phyloP scores from a whole-genome alignment of 805 yeast genomes.

The Saturnispora hagleri region DNA sequence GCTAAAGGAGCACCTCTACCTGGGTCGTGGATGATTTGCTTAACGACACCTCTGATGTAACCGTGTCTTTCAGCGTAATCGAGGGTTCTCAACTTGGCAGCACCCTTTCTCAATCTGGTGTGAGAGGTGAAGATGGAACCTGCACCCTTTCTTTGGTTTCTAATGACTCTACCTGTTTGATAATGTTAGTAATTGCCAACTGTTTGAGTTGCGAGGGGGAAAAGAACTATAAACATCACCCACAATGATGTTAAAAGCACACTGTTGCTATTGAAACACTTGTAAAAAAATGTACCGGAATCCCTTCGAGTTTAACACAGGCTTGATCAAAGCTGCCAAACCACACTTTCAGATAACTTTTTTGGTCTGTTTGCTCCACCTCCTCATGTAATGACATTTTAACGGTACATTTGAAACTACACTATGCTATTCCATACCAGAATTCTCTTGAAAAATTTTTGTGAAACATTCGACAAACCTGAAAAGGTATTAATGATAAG shows the following conservation, averaged over 20 bases:
- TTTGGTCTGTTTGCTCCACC: no score
- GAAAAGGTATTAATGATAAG: no score
- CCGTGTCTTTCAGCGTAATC: constrained; percentile 99
- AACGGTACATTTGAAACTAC: no score
- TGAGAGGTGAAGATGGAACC: constrained; percentile 99
- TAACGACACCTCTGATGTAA: constrained; percentile 98
- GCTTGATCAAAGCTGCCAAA: no score
- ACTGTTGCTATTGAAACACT: no score
- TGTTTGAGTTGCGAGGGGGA: background rate
- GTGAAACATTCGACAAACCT: background rate
- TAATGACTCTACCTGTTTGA: constrained; percentile 86
- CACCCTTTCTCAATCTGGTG: constrained; percentile 99
- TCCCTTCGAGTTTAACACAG: no score
- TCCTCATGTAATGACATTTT: no score
- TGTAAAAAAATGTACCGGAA: no score
- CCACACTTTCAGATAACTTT: no score
- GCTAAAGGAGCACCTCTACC: constrained; percentile 99
- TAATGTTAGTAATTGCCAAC: background rate
- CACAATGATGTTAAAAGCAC: background rate
- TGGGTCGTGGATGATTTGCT: constrained; percentile 98
- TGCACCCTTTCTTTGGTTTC: constrained; percentile 99
- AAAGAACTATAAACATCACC: no score
- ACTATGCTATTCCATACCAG: background rate
- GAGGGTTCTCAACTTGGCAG: constrained; percentile 98
- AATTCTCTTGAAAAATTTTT: background rate